Base-by-base conservation (phyloP, 768 basidiomycete genomes). In the Suillus subaureus region DNA sequence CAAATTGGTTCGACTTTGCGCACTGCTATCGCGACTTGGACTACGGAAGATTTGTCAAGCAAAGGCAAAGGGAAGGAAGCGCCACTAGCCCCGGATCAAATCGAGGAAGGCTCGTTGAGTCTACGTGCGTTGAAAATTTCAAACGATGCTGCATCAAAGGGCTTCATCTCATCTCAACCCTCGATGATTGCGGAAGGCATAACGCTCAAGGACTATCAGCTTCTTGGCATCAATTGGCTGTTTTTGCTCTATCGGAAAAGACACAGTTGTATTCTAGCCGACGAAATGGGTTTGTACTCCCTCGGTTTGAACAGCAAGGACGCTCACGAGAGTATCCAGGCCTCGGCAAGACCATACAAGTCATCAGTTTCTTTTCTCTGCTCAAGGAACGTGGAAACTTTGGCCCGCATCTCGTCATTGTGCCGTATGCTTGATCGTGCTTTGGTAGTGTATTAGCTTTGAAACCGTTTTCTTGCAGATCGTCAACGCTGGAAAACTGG, bases 401-500 rank as follows among this genome's bases (percentile, higher is more conserved):
- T 63, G 97, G 96, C 0, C 96, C 96, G 16, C 95, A 98, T 79
- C 87, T 99, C 35, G 84, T 99, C 61, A 88, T 99, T 70, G 97
- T 99, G 12, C 97, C 97, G 90, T 98, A 79, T 70, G 95, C 87
- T 40, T 57, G 47, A 13, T 35, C 40, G 31, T 31, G 37, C 47
- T 54, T 26, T 3, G 52, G 23, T 52, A 33, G 21, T 23, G 12
- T 33, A 28, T 28, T 49, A 51, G 40, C 45, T 47, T 23, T 62
- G 64, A 66, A 31, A 51, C 61, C 15, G 15, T 47, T 8, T 15
- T 49, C 13, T 63, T 12, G 67, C 64, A 96, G 94, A 37, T 94
- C 97, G 4, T 99, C 97, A 4, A 98, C 96, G 0, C 81, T 99
- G 31, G 97, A 99, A 77, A 99, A 99, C 72, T 99, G 97, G 97